phyloP scores from a whole-genome alignment of 441 rosid genomes.

The Hypseocharis bilobata region DNA sequence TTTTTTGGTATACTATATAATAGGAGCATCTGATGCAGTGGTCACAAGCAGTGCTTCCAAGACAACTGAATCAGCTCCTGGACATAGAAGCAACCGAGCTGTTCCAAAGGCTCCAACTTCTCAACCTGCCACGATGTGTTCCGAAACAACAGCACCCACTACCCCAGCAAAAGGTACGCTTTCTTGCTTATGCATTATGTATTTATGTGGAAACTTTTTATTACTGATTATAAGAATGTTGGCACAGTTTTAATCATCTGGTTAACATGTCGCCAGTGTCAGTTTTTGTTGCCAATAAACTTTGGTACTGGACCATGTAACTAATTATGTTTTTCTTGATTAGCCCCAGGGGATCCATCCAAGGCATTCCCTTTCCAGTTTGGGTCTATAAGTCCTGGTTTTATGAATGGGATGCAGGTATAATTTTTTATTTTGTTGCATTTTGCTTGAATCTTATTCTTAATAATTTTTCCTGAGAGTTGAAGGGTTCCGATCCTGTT shows the following conservation, averaged over 20 bases:
- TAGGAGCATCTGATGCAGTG: constrained; percentile 46
- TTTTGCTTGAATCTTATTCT: background rate
- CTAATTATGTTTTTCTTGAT: constrained; percentile 13
- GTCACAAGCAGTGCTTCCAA: constrained; percentile 30
- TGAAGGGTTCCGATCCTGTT: constrained; percentile 19
- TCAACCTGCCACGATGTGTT: constrained; percentile 51
- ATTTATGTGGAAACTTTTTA: background rate
- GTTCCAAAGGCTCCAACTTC: constrained; percentile 79
- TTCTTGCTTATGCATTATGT: background rate
- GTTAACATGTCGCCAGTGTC: background rate
- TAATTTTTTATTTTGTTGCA: background rate
- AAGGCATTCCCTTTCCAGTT: constrained; percentile 66
- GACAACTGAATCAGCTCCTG: constrained; percentile 33
- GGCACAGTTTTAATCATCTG: background rate
- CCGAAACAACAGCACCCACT: constrained; percentile 31
- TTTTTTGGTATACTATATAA: background rate
- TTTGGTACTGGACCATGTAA: background rate
- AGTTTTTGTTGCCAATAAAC: background rate
- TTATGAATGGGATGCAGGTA: constrained; percentile 74
- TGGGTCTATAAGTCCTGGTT: constrained; percentile 75
- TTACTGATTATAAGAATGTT: background rate
- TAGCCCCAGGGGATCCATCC: constrained; percentile 51
- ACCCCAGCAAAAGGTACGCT: constrained; percentile 51
- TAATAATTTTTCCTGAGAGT: constrained; percentile 4
- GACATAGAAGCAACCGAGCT: constrained; percentile 39